Evolutionary conservation across 768 basidiomycete species (phyloP).

Genomic region (Gloeophyllum trabeum): DNA sequence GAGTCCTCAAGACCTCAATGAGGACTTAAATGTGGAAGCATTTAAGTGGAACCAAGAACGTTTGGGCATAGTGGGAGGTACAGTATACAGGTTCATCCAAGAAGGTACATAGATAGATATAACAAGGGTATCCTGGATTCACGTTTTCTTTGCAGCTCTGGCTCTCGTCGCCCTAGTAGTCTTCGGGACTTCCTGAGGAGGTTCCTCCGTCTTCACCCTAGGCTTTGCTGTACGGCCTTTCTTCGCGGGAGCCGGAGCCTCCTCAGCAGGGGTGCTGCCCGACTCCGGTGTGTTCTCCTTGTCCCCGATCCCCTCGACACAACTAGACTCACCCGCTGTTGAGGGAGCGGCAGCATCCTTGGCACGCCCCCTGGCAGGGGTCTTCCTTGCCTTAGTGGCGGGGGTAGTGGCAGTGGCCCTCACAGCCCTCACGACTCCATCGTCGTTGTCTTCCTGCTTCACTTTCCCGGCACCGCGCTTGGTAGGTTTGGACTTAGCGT

Average conservation of each 20-base stretch:
- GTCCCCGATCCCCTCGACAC: slow-evolving; percentile 7
- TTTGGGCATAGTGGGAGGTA: no score
- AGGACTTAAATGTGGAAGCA: no score
- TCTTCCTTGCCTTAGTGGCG: slow-evolving; percentile 3
- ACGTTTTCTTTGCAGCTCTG: neutral
- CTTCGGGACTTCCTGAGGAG: neutral
- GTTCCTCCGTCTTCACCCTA: neutral
- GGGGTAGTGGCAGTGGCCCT: slow-evolving; percentile 2
- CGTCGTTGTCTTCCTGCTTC: neutral
- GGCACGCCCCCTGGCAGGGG: neutral
- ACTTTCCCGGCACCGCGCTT: neutral
- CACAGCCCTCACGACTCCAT: neutral
- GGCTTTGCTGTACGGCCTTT: neutral
- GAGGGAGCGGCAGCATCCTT: slow-evolving; percentile 4
- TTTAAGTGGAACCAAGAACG: no score
- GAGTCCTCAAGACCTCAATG: no score
- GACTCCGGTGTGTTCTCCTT: slow-evolving; percentile 23
- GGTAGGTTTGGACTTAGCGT: neutral
- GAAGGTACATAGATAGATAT: no score
- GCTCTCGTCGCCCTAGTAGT: neutral
- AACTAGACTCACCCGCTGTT: slow-evolving; percentile 3
- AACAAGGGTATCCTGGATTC: no score
- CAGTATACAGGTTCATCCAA: no score
- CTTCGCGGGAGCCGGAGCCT: neutral
- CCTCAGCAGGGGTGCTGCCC: neutral